Base-by-base conservation (phyloP, 2,329 filamentous ascomycete species). In the Ophiostoma tasmaniense region DNA sequence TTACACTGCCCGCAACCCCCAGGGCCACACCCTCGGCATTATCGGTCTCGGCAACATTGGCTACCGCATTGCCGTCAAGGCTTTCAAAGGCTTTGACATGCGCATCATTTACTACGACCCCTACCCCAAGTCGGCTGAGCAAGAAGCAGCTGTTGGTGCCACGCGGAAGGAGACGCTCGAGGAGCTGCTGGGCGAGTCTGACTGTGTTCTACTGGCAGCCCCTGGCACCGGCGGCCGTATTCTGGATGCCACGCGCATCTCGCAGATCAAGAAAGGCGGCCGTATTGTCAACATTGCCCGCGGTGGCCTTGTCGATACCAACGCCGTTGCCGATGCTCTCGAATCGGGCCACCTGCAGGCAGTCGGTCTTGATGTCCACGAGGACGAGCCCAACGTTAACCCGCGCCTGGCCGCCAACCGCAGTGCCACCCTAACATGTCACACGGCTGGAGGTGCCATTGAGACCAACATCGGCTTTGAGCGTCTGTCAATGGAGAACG, bases 261-360 rank as follows among this genome's bases (percentile, higher is more conserved):
- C 70, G 0, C 77, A 78, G 70, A 83, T 86, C 75, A 86, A 86
- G 74, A 76, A 73, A 20, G 84, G 84, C 0, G 77, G 80, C 6
- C 75, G 83, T 0, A 76, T 87, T 5, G 81, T 87, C 71, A 90
- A 90, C 73, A 87, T 90, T 71, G 83, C 86, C 0, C 81, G 88
- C 13, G 88, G 74, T 37, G 35, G 66, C 0, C 68, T 76, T 13
- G 70, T 77, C 11, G 69, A 76, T 30, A 71, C 71, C 1, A 72
- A 79, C 10, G 85, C 83, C 2, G 75, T 90, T 62, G 79, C 88
- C 35, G 77, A 76, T 2, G 84, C 86, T 0, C 75, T 90, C 37
- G 73, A 75, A 62, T 69, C 52, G n/a, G 73, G 82, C 0, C 78
- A 77, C 3, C 68, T 85, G 8, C 73, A 74, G 0, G 80, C 81